Conservation (phyloP, 257 asterid species). For the Solanum raphanifolium region DNA sequence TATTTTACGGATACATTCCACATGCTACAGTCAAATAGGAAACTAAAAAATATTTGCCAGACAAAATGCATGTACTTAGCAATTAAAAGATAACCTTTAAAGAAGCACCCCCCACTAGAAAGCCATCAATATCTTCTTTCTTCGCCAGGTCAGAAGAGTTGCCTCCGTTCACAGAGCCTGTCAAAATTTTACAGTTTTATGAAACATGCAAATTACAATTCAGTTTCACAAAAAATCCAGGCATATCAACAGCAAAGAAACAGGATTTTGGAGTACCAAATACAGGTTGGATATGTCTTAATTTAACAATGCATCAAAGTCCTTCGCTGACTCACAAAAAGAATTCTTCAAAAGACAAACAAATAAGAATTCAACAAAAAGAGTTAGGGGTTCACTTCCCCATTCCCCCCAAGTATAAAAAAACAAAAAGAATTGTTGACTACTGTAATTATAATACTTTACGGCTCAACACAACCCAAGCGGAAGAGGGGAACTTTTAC, state of each 20-base stretch:
- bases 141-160: conserved; percentile 88
- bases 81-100: conserved; percentile 50
- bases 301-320: neutral
- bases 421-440: neutral
- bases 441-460: neutral
- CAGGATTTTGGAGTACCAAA: neutral
- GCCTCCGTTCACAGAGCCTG: conserved; percentile 93
- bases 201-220: neutral
- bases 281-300: neutral
- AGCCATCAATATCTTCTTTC: conserved; percentile 75
- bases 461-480: neutral
- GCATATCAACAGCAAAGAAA: neutral
- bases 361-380: neutral
- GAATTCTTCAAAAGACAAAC: neutral
- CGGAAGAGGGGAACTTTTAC: neutral
- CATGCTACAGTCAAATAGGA: neutral
- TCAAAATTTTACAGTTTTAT: neutral
- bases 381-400: neutral
- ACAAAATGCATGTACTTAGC: neutral
- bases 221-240: neutral
- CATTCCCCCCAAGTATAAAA: neutral
- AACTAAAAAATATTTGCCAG: neutral
- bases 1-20: neutral
- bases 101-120: conserved; percentile 96
- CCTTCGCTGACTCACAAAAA: neutral